Base-by-base conservation (phyloP, 805 yeast species). In the Candida argentea region DNA sequence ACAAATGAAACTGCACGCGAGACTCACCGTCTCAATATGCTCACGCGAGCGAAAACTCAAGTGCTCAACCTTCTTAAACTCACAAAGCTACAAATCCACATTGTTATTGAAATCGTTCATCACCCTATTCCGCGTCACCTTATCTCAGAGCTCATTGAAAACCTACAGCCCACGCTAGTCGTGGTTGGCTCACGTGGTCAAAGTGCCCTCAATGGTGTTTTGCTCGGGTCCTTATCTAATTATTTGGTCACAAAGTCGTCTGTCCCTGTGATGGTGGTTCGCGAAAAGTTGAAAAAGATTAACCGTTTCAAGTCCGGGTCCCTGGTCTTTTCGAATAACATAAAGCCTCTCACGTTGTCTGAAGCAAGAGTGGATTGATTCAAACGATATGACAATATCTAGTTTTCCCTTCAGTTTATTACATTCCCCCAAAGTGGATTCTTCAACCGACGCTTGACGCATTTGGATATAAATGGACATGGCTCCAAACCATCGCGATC, bases 261-360 rank as follows among this genome's bases (percentile, higher is more conserved):
- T 11, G 83, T 76, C 3, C 87, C 89, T 0, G 87, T 79, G 14
- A 79, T 79, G 89, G 87, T 79, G 27, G 89, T 80, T 13, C 64
- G 82, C 34, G 70, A 72, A 39, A 79, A 76, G 47, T 61, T 80
- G 44, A 77, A 78, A 57, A 77, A 77, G 55, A 65, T 76, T 37
- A 70, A 75, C 34, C 65, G 76, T 40, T 69, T 71, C 50, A 63
- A 61, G 48, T 44, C 46, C 26, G 67, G 68, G 6, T 49, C 61
- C 22, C 59, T 68, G 26, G 67, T 67, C 18, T 68, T 73, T 49
- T 60, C 74, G 20, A 72, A 73, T 43, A 72, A 71, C 42, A 65
- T 70, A 34, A 65, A 68, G 31, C 68, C 73, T 5, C 55, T 72
- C 35, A 61, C 67, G 9, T 55, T 62, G 40, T 56, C 64, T 6